Evolutionary conservation across 495 filamentous ascomycete genomes (phyloP), one percentile per base, ranked within the genome.

Genomic region (Endocarpon pusillum): DNA sequence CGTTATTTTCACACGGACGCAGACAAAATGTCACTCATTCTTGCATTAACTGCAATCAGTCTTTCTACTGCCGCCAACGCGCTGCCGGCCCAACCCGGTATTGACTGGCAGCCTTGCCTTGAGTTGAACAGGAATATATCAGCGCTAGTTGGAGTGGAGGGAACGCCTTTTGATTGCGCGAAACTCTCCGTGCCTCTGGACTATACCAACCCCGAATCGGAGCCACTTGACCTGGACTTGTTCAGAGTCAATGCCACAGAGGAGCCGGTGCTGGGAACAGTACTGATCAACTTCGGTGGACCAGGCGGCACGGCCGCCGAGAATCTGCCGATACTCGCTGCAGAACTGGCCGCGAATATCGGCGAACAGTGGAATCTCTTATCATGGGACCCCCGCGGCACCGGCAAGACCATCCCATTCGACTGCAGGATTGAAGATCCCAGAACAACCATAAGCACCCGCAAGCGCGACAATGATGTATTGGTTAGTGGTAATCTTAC

Each of bases 211-310:
- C 32, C 41, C 1, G 36, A 29, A 12, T 53, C 49, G 22, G 42
- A 42, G 25, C 61, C 48, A 0, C 40, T 61, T 11, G 31, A 42
- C 5, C 44, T 65, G 9, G 34, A 57, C 21, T 41, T 65, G 6
- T 31, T 55, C 23, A 49, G 35, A 24, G 45, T 57, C 15, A 36
- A 41, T 1, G 53, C 61, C n/a, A 19, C 35, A 3, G 35, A 42
- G 5, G 39, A 48, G 22, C 53, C 51, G 0, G 45, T 46, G 3
- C 54, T 51, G 32, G 59, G 59, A 15, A 59, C 48, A 27, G 59
- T 66, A 19, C 41, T 58, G 21, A 40, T 64, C 44, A 61, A 64
- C 46, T 61, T 61, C 41, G 61, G 61, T 3, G 59, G 59, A 1
- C 59, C 59, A 1, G 9, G 37, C 34, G 6, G 44, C 37, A 12